Evolutionary conservation across 768 basidiomycete genomes (phyloP), one percentile per base, ranked within the genome.

Genomic region (Atractiella rhizophila): DNA sequence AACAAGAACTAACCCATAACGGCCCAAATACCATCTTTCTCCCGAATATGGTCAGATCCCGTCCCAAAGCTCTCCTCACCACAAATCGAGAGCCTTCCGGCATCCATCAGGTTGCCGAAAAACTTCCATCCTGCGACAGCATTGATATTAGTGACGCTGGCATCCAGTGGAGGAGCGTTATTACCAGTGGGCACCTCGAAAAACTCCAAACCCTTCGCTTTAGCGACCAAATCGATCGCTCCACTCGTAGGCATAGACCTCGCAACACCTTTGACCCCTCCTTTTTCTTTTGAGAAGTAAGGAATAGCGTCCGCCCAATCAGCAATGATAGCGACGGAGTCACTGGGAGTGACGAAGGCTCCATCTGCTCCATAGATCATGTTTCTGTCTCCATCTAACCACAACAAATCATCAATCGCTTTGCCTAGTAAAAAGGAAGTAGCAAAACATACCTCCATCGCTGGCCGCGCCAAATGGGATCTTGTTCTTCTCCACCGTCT

Each of bases 31-130:
- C 91, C 91, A 53, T 98, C 91, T 68, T 98, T 98, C 66, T 98
- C 91, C 46, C 91, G 79, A 53, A 98, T 88, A 60, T 98, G 91
- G 61, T 98, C 91, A 12, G 88, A 96, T n/a, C 91, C 91, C 7
- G 91, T 98, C 43, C 91, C 91, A 59, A 98, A 98, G 4, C 82
- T 86, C 63, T 98, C 91, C 59, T 98, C 91, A 43, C 91, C 91
- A 54, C 91, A 98, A 56, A 98, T 96, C 37, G 88, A 94, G 37
- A 98, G 69, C 32, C 82, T 69, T 0, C 86, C 88, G 16, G 91
- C 91, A 58, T 98, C 91, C 91, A 98, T 98, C 52, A 98, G 66
- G 62, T 96, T 98, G 35, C 91, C 91, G 57, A 98, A 98, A 70
- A 98, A 98, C 62, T 98, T 98, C 85, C 85, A 94, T 48, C 88